Percentiles rank a stretch among this genome's conserved stretches.
phyloP scores from a whole-genome alignment of 495 filamentous ascomycete species.

The Neurospora tetraspora region DNA sequence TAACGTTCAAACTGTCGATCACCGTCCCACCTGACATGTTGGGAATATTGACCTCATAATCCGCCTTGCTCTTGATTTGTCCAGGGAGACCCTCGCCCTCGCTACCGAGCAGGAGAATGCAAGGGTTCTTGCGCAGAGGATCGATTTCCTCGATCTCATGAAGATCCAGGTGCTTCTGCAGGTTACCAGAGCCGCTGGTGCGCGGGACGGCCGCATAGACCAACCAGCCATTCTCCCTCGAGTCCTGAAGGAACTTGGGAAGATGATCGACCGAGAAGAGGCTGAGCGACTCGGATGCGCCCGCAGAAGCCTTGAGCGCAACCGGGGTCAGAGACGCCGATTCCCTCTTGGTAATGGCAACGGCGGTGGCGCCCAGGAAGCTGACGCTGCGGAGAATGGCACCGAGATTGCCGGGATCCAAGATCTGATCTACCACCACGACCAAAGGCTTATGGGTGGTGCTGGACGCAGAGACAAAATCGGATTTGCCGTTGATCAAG shows the following conservation, averaged over 20 bases:
- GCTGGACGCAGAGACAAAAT: constrained; percentile 25
- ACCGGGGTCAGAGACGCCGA: constrained; percentile 65
- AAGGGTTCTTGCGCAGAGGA: constrained; percentile 51
- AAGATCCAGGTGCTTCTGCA: constrained; percentile 20
- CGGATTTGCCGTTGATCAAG: constrained; percentile 53
- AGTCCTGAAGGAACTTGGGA: constrained; percentile 56
- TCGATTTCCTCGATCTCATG: constrained; percentile 25
- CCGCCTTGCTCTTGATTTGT: constrained; percentile 51
- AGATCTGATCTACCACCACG: constrained; percentile 71
- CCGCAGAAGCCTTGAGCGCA: constrained; percentile 76
- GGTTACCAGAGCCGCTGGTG: constrained; percentile 37
- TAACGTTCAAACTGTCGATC: constrained; percentile 81
- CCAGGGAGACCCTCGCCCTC: constrained; percentile 66
- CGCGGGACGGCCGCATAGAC: constrained; percentile 59
- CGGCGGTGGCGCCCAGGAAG: constrained; percentile 74
- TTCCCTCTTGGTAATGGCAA: constrained; percentile 54
- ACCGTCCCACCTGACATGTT: constrained; percentile 26
- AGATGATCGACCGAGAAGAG: constrained; percentile 57
- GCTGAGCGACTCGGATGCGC: constrained; percentile 69
- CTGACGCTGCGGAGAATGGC: constrained; percentile 77
- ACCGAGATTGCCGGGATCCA: constrained; percentile 84
- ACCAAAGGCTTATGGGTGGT: constrained; percentile 61
- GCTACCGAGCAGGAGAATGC: constrained; percentile 70
- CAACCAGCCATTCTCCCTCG: constrained; percentile 63
- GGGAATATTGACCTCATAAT: constrained; percentile 47